Evolutionary conservation across 129 eudicot species (phyloP).

Genomic region (Artemisia argyi): DNA sequence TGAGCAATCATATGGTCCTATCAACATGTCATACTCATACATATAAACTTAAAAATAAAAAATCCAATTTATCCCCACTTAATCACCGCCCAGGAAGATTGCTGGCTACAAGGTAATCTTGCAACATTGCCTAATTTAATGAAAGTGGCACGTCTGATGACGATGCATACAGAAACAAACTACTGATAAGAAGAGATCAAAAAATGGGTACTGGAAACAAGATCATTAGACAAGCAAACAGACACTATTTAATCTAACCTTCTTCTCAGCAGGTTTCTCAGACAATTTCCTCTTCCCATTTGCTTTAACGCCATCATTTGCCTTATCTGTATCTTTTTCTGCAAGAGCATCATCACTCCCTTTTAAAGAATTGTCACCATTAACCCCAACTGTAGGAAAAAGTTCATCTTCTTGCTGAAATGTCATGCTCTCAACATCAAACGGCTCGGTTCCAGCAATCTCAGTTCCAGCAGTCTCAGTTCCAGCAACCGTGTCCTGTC

Average conservation of each 20-base stretch:
- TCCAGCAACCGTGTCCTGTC: constrained; percentile 39
- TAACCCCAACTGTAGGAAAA: constrained; percentile 46
- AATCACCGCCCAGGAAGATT: too few species aligned
- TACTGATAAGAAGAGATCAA: background rate
- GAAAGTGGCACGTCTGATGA: background rate
- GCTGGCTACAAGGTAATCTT: too few species aligned
- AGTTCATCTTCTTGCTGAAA: constrained; percentile 79
- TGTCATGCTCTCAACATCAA: constrained; percentile 70
- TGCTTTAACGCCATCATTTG: constrained; percentile 35
- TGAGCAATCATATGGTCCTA: too few species aligned
- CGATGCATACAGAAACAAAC: constrained; percentile 12
- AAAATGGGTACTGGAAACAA: background rate
- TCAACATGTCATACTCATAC: too few species aligned
- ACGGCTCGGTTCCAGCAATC: constrained; percentile 43
- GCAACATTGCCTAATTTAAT: too few species aligned
- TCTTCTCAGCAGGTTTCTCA: constrained; percentile 68
- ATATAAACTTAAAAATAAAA: too few species aligned
- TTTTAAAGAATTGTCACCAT: constrained; percentile 51
- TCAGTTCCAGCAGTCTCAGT: constrained; percentile 29
- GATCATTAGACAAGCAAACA: constrained; percentile 22
- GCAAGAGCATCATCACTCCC: constrained; percentile 24
- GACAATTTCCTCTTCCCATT: constrained; percentile 70
- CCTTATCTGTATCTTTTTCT: constrained; percentile 38
- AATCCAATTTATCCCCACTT: too few species aligned
- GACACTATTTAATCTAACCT: constrained; percentile 34